Evolutionary conservation across 129 eudicot genomes (phyloP), one percentile per base, ranked within the genome.

Genomic region (Flaveria linearis): DNA sequence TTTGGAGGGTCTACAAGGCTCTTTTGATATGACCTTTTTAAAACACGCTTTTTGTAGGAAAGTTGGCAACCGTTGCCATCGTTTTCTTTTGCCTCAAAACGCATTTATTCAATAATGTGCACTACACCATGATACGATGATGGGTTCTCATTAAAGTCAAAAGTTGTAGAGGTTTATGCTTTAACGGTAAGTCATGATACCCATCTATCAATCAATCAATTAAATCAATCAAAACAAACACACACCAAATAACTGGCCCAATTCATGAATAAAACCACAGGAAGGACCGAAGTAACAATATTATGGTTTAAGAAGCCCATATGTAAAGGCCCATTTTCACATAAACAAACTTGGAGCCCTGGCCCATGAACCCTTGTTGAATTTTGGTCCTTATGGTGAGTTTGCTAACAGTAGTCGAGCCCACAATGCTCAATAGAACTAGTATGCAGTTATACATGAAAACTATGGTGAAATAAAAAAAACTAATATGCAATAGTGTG

Each of bases 131-230:
- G 83, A 80, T 62, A 62, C 28, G 68, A 62, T 28, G 20, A 30
- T 74, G 75, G 80, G 74, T 66, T 73, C 84, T 80, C 26, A 15
- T 67, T 80, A 30, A 80, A 56, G 80, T 80, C 84, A 80, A 80
- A 80, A 74, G 84, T 55, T 67, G 49, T 13, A 75, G 74, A 74
- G 26, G 80, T 68, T 26, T 47, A 67, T 74, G 71, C 83, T 80
- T 66, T 45, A 80, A 57, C 22, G 58, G 74, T 41, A 52, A 77
- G 49, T 53, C 41, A 49, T 73, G 46, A 61, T 14, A 20, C 46
- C 70, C 52, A 70, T 70, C 77, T 28, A 74, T 68, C 76, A 69
- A 69, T 58, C 49, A 8, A 17, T 20, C 47, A 39, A 63, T 5
- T 36, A 36, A 36, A 36, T 36, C 41, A 26, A 17, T n/a, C 11